These are phyloP conservation scores for Dryas octopetala DNA, from an alignment of 306 rosid species.

Conservation along the genomic window DNA sequence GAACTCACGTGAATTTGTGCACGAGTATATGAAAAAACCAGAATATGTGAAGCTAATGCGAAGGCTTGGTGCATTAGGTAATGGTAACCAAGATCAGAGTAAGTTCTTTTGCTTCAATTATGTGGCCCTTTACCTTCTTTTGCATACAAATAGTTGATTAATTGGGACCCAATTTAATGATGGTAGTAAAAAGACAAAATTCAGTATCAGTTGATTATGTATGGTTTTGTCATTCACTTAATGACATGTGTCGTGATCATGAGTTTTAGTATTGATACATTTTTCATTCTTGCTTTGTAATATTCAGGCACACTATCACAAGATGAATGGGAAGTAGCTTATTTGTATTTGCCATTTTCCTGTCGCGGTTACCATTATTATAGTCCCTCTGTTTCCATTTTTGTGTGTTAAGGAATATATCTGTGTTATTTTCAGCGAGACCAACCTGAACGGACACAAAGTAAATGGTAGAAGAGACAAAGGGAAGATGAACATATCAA, in stretches of 20 bases:
- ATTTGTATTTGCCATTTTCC: conserved; percentile 42
- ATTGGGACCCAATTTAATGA: neutral
- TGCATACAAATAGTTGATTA: neutral
- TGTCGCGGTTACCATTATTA: neutral
- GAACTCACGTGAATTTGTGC: conserved; percentile 84
- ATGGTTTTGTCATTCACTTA: neutral
- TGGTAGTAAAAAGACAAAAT: no score
- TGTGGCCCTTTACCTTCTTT: neutral
- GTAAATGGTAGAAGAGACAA: conserved; percentile 41
- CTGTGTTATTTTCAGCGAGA: conserved; percentile 59
- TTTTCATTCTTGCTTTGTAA: neutral
- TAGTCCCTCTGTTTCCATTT: neutral
- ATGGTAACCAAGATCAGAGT: conserved; percentile 90
- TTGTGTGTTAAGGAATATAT: neutral
- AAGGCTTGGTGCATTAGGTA: conserved; percentile 94
- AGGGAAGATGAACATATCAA: conserved; percentile 66
- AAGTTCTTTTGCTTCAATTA: conserved; percentile 7
- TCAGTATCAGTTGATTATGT: neutral
- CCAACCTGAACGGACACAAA: conserved; percentile 56
- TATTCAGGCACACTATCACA: conserved; percentile 56
- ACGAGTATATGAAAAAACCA: conserved; percentile 69
- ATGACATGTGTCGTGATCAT: neutral
- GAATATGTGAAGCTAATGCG: conserved; percentile 90
- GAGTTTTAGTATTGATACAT: neutral
- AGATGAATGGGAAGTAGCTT: conserved; percentile 76